Conservation (phyloP, 2,329 filamentous ascomycete species). For the Fusarium incarnatum region DNA sequence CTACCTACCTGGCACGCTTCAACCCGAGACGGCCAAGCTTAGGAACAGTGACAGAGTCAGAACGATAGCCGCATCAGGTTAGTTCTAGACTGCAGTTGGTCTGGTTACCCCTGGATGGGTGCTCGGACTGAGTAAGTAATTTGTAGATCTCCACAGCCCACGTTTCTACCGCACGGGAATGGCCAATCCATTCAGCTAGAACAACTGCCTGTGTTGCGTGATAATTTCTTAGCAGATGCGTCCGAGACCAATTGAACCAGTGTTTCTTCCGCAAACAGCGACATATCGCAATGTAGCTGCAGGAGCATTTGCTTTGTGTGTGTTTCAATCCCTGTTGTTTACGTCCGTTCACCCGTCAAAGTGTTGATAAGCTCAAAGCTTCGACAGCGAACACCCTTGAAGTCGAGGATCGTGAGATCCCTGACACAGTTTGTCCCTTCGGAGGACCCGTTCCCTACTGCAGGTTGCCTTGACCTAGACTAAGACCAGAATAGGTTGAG, state of each 20-base stretch:
- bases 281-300: not conserved
- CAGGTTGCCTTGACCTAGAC: not conserved
- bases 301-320: not conserved
- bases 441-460: slow-evolving; percentile 27
- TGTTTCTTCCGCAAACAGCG: slow-evolving; percentile 19
- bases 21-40: slow-evolving; percentile 24
- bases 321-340: slow-evolving; percentile 15
- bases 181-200: slow-evolving; percentile 24
- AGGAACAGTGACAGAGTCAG: not conserved
- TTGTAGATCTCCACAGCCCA: slow-evolving; percentile 35
- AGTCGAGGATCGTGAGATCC: slow-evolving; percentile 22
- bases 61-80: slow-evolving; percentile 22
- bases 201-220: slow-evolving; percentile 22
- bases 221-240: slow-evolving; percentile 16
- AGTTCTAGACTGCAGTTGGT: slow-evolving; percentile 5
- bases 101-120: slow-evolving; percentile 34
- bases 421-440: slow-evolving; percentile 27
- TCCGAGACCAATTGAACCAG: not conserved
- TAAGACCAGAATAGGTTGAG: slow-evolving; percentile 2
- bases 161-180: slow-evolving; percentile 24
- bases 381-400: slow-evolving; percentile 17
- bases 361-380: slow-evolving; percentile 1
- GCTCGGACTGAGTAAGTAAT: slow-evolving; percentile 27
- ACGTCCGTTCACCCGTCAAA: not conserved
- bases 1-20: not conserved